Evolutionary conservation across 192 early-diverging fungal genomes (phyloP).

Genomic region (Coemansia sp.): DNA sequence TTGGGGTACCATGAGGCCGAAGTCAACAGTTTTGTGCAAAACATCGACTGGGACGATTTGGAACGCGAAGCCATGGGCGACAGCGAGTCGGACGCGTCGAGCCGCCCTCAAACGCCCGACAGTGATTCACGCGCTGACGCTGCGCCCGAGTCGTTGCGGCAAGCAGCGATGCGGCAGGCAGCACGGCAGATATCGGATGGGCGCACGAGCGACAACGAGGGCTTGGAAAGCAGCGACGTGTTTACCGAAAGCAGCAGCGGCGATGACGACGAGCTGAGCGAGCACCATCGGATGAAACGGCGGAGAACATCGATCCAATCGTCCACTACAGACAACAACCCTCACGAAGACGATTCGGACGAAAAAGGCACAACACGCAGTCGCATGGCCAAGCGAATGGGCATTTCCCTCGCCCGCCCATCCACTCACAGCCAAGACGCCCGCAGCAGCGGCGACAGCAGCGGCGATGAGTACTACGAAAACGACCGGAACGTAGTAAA

Average conservation of each 20-base stretch:
- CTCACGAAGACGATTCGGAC: not conserved
- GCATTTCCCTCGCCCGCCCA: slow-evolving; percentile 9
- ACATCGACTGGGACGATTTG: slow-evolving; percentile 55
- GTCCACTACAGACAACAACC: not conserved
- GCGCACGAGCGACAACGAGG: slow-evolving; percentile 1
- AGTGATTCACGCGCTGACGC: too few relatives aligned
- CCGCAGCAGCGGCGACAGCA: not conserved
- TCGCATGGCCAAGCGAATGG: slow-evolving; percentile 11
- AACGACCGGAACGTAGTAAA: slow-evolving; percentile 3
- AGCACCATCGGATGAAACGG: slow-evolving; percentile 28
- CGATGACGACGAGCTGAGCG: slow-evolving; percentile 27
- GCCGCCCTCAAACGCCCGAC: not conserved
- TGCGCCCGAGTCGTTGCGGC: slow-evolving; percentile 13
- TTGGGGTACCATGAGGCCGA: slow-evolving; percentile 54
- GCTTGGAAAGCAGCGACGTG: slow-evolving; percentile 28
- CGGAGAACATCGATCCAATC: slow-evolving; percentile 11
- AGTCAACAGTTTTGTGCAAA: slow-evolving; percentile 56
- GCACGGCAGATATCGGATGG: slow-evolving; percentile 11
- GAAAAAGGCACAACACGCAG: not conserved
- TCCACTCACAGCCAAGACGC: not conserved
- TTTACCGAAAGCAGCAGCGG: slow-evolving; percentile 22
- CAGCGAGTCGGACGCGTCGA: slow-evolving; percentile 42
- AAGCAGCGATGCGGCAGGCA: slow-evolving; percentile 28
- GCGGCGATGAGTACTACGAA: slow-evolving; percentile 20
- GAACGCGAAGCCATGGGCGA: slow-evolving; percentile 55